Conservation (phyloP, 2,329 filamentous ascomycete species). For the Apiospora sp. region DNA sequence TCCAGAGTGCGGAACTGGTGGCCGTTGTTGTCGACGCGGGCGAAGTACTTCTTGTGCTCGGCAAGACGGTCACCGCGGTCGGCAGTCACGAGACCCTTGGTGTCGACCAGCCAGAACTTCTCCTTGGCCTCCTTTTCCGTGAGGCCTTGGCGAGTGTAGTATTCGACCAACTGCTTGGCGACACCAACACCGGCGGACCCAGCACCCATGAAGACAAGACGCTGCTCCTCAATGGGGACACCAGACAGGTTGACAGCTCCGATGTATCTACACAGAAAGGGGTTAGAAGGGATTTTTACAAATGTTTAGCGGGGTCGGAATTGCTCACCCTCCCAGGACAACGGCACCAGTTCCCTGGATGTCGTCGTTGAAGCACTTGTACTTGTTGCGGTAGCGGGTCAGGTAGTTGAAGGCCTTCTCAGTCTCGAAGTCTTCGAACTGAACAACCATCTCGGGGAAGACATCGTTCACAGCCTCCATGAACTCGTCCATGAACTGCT, state of each 20-base stretch:
- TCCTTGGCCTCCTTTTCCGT: constrained; percentile 85
- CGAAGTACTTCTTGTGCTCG: constrained; percentile 83
- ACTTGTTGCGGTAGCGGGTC: constrained; percentile 84
- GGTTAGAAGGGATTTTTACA: not conserved
- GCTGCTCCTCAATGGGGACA: constrained; percentile 87
- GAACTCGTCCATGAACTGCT: constrained; percentile 95
- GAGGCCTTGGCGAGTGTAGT: constrained; percentile 91
- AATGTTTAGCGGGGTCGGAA: not conserved
- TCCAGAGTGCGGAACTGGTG: constrained; percentile 81
- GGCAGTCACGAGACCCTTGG: constrained; percentile 90
- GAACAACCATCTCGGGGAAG: constrained; percentile 74
- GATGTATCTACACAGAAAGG: constrained; percentile 56
- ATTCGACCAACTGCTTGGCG: constrained; percentile 96
- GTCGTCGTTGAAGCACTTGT: constrained; percentile 98
- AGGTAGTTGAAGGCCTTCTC: constrained; percentile 89
- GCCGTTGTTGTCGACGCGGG: constrained; percentile 69
- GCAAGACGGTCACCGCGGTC: constrained; percentile 95
- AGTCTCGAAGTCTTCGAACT: constrained; percentile 97
- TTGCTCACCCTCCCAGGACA: constrained; percentile 77
- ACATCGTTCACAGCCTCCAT: constrained; percentile 88
- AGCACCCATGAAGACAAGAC: constrained; percentile 94
- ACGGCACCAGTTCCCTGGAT: constrained; percentile 98
- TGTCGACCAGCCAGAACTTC: constrained; percentile 98
- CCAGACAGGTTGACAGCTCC: constrained; percentile 83
- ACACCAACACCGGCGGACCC: constrained; percentile 97